These are phyloP conservation scores for Fusarium annulatum DNA, from an alignment of 2,329 filamentous ascomycete species.

Conservation along the genomic window DNA sequence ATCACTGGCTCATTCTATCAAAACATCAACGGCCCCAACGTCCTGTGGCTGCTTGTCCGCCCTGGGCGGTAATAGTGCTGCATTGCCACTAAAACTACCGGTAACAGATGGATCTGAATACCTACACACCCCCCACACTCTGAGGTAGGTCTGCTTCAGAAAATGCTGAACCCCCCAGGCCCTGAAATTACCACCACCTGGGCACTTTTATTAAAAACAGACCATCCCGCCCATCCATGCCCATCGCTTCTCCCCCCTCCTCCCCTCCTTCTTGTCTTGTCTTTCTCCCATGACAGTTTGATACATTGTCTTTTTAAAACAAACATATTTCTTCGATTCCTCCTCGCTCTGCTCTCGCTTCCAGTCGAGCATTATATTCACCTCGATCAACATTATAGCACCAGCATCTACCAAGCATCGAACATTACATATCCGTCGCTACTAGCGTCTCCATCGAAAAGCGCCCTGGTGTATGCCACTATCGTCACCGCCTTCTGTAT, in stretches of 20 bases:
- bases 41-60: constrained; percentile 14
- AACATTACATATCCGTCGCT: constrained; percentile 6
- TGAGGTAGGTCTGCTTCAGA: constrained; percentile 1
- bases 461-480: constrained; percentile 42
- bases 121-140: constrained; percentile 18
- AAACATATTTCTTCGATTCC: constrained; percentile 29
- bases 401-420: constrained; percentile 5
- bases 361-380: constrained; percentile 25
- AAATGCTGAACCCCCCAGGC: constrained; percentile 32
- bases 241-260: constrained; percentile 40
- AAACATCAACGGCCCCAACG: constrained; percentile 21
- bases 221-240: constrained; percentile 45
- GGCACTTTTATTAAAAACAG: constrained; percentile 47
- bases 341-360: constrained; percentile 23
- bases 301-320: constrained; percentile 33
- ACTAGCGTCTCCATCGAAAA: constrained; percentile 33
- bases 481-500: constrained; percentile 41
- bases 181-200: constrained; percentile 43
- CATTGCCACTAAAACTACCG: constrained; percentile 26
- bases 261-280: constrained; percentile 44
- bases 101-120: constrained; percentile 7
- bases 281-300: constrained; percentile 39
- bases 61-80: constrained; percentile 21
- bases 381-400: constrained; percentile 8
- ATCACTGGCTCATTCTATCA: neutral